These are phyloP conservation scores for Tuber indicum DNA, from an alignment of 495 filamentous ascomycete genomes.

Conservation along the genomic window DNA sequence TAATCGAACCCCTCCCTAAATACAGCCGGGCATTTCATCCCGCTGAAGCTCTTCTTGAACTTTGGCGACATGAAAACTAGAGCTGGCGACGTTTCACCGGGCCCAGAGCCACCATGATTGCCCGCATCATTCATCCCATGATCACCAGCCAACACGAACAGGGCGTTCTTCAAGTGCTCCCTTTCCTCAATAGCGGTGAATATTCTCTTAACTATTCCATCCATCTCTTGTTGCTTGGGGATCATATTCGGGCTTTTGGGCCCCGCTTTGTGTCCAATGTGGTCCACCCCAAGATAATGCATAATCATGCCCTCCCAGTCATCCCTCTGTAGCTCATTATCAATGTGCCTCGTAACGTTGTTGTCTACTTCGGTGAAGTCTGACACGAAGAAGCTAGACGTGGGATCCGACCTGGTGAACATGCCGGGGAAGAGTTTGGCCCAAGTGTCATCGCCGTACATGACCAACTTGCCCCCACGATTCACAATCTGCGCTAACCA, in stretches of 20 bases:
- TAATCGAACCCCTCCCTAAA: slow-evolving; percentile 62
- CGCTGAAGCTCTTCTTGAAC: slow-evolving; percentile 52
- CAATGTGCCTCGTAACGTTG: slow-evolving; percentile 89
- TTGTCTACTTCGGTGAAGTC: slow-evolving; percentile 97
- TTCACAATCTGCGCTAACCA: slow-evolving; percentile 90
- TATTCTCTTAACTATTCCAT: slow-evolving; percentile 66
- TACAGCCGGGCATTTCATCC: slow-evolving; percentile 40
- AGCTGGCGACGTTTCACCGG: slow-evolving; percentile 88
- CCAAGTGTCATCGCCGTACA: slow-evolving; percentile 99
- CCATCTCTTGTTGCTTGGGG: slow-evolving; percentile 92
- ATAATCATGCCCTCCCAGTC: slow-evolving; percentile 94
- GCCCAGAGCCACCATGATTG: slow-evolving; percentile 88
- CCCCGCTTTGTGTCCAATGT: slow-evolving; percentile 94
- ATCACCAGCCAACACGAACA: slow-evolving; percentile 84
- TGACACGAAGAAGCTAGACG: slow-evolving; percentile 96
- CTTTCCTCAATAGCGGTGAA: slow-evolving; percentile 66
- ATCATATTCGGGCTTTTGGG: slow-evolving; percentile 87
- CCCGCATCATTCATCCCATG: slow-evolving; percentile 99
- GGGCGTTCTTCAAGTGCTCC: slow-evolving; percentile 63
- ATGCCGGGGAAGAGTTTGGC: slow-evolving; percentile 86
- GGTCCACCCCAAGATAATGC: slow-evolving; percentile 93
- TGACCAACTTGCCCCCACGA: slow-evolving; percentile 66
- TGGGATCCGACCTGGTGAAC: slow-evolving; percentile 82
- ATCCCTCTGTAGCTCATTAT: slow-evolving; percentile 60
- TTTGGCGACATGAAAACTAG: slow-evolving; percentile 88